Base-by-base conservation (phyloP, 352 stramenopile genomes). In the Phytophthora foliorum region DNA sequence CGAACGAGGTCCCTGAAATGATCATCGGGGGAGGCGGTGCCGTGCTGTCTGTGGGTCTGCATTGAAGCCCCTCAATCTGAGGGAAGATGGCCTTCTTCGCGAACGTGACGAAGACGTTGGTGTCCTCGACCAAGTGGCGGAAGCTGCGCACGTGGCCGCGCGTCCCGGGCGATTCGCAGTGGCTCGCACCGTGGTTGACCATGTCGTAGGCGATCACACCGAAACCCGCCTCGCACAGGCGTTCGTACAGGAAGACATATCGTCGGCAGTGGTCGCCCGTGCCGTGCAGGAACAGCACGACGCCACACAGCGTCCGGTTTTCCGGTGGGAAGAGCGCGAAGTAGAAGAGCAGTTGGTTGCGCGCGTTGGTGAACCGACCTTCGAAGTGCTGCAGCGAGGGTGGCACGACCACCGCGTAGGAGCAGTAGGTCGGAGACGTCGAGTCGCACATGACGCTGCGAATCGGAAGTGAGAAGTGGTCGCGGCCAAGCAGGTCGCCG, bases 1-100 rank as follows among this genome's bases (percentile, higher is more conserved):
- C 82, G 53, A 82, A 91, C 25, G 76, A 86, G 31, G 81, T 79
- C 36, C 80, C 80, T 45, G 82, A 82, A 52, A 91, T 79, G 56
- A 88, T 64, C 24, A 89, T 58, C 46, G 78, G 74, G 31, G 67
- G 58, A 25, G 38, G 48, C 14, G 16, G 31, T 27, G 17, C 49
- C 14, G 27, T 50, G 39, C 31, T 38, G 29, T 38, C 57, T 24
- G 13, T 5, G 2, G 36, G 57, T 31, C 24, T 57, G 3, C 59
- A 73, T 14, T 53, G 68, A 24, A 81, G 66, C 24, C 34, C 29
- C 48, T 81, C 59, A n/a, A 77, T 42, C 41, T 64, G 19, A 21
- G 70, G 51, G 19, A 78, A 71, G 11, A 82, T 48, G 3, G 19
- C 17, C 25, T 51, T 32, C 59, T 82, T 81, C 4, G 73, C 69